Percentiles rank a stretch among this genome's conserved stretches.
phyloP scores from a whole-genome alignment of 2,329 filamentous ascomycete genomes.

The Podosphaera fusca region DNA sequence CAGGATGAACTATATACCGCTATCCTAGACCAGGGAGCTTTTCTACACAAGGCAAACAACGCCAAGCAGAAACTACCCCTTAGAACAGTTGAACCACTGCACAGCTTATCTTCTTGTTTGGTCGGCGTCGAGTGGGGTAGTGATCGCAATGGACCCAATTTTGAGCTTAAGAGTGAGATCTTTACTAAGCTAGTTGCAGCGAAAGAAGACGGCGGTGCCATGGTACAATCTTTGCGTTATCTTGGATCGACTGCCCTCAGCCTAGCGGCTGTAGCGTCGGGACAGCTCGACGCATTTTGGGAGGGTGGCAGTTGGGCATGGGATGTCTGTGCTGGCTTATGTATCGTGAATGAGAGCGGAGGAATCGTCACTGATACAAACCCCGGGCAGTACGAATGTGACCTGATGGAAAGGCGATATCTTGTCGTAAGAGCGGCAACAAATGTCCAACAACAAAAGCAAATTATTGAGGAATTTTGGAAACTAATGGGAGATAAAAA shows the following conservation, averaged over 20 bases:
- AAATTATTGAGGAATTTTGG: conserved; percentile 43
- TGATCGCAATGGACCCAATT: conserved; percentile 45
- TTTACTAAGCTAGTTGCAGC: conserved; percentile 36
- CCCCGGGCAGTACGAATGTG: conserved; percentile 44
- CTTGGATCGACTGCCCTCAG: conserved; percentile 56
- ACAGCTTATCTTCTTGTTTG: conserved; percentile 36
- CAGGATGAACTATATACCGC: conserved; percentile 45
- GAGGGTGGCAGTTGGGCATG: conserved; percentile 69
- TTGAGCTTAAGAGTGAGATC: conserved; percentile 40
- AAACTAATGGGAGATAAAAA: conserved; percentile 26
- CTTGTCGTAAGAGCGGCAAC: conserved; percentile 38
- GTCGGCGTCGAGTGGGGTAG: conserved; percentile 55
- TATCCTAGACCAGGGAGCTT: conserved; percentile 44
- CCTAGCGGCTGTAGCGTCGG: conserved; percentile 46
- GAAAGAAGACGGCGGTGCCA: conserved; percentile 40
- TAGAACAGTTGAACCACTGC: conserved; percentile 29
- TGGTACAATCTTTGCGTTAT: conserved; percentile 53
- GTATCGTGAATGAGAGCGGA: conserved; percentile 50
- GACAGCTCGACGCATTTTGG: conserved; percentile 55
- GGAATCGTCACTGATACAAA: conserved; percentile 52
- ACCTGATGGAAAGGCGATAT: conserved; percentile 35
- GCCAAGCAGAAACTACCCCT: conserved; percentile 23
- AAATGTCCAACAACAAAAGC: conserved; percentile 26
- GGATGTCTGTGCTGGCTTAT: conserved; percentile 69
- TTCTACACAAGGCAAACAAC: conserved; percentile 20